These are phyloP conservation scores for Coleophoma eucalyptorum DNA, from an alignment of 2,329 filamentous ascomycete species.

Conservation along the genomic window DNA sequence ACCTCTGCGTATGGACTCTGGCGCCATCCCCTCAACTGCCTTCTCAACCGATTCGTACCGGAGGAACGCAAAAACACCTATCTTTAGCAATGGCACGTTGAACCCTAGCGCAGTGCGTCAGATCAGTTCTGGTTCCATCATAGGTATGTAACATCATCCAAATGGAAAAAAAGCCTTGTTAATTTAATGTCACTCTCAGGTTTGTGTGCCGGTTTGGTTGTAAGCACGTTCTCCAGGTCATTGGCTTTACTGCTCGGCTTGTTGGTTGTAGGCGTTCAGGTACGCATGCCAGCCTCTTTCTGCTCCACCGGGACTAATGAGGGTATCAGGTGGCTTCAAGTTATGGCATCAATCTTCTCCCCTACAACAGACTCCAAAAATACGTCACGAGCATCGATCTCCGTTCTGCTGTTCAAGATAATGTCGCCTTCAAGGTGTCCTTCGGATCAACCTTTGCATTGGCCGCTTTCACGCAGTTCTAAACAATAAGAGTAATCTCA, in stretches of 20 bases:
- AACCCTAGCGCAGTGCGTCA: conserved; percentile 23
- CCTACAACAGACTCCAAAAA: conserved; percentile 35
- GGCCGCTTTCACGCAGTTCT: conserved; percentile 60
- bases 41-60: conserved; percentile 13
- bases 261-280: conserved; percentile 47
- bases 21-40: not conserved
- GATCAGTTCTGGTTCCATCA: conserved; percentile 26
- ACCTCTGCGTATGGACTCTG: conserved; percentile 27
- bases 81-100: conserved; percentile 15
- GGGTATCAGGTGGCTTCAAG: conserved; percentile 40
- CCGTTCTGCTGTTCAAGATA: conserved; percentile 30
- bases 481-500: conserved; percentile 11
- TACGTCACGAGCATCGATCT: conserved; percentile 47
- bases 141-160: conserved; percentile 17
- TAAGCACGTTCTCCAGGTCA: conserved; percentile 68
- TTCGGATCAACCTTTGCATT: conserved; percentile 73
- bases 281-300: conserved; percentile 3
- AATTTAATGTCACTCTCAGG: conserved; percentile 8
- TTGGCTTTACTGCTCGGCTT: conserved; percentile 65
- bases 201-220: conserved; percentile 39
- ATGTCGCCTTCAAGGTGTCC: conserved; percentile 39
- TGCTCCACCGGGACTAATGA: too few species aligned
- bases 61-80: conserved; percentile 24
- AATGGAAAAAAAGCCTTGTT: not conserved
- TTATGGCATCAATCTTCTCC: conserved; percentile 43